A percentile compares a stretch with the other conserved stretches of the same genome.
phyloP scores from a whole-genome alignment of 2,329 filamentous ascomycete genomes.

The Trematosphaeria pertusa region DNA sequence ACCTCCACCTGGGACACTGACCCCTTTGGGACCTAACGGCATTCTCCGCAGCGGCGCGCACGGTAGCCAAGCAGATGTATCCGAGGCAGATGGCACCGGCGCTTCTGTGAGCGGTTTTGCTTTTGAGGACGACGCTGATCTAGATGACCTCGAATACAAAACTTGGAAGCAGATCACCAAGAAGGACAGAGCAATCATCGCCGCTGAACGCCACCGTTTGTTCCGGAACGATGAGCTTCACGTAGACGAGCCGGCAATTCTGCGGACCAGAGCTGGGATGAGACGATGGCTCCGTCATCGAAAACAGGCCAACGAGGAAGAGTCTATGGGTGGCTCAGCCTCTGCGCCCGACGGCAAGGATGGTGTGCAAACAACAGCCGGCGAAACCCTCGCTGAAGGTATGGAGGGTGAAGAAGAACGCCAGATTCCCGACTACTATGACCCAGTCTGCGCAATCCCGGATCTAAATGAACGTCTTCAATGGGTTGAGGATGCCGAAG shows the following conservation, averaged over 20 bases:
- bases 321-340: constrained; percentile 56
- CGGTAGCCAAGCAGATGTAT: constrained; percentile 79
- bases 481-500: constrained; percentile 90
- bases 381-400: constrained; percentile 89
- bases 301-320: constrained; percentile 64
- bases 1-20: constrained; percentile 78
- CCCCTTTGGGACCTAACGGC: constrained; percentile 75
- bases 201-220: constrained; percentile 83
- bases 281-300: constrained; percentile 83
- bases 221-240: constrained; percentile 88
- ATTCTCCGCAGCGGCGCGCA: constrained; percentile 62
- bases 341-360: constrained; percentile 56
- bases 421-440: constrained; percentile 93
- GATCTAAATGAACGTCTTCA: constrained; percentile 79
- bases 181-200: constrained; percentile 85
- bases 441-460: constrained; percentile 82
- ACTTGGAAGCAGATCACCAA: constrained; percentile 99
- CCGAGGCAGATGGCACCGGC: constrained; percentile 81
- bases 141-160: constrained; percentile 91
- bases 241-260: constrained; percentile 82
- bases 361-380: constrained; percentile 56
- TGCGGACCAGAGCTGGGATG: constrained; percentile 88
- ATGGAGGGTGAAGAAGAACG: constrained; percentile 82
- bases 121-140: constrained; percentile 76
- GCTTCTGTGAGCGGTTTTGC: constrained; percentile 72